Percentiles rank a stretch among this genome's conserved stretches.
Conservation (phyloP, 1,139 yeast species). For the Pichia sp. region DNA sequence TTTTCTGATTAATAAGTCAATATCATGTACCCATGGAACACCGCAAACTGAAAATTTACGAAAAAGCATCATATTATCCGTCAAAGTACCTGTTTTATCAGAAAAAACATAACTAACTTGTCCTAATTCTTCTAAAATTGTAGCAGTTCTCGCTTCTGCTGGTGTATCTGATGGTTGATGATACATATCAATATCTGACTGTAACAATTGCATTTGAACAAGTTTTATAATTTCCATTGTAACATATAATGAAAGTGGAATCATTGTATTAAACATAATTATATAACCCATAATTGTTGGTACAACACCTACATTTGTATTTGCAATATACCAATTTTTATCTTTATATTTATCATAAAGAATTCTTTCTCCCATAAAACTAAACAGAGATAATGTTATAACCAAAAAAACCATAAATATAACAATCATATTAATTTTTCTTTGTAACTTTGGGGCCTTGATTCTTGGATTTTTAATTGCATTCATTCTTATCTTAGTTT, state of each 20-base stretch:
- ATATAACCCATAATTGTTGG: slow-evolving; percentile 92
- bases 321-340: slow-evolving; percentile 67
- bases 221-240: slow-evolving; percentile 94
- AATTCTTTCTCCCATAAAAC: slow-evolving; percentile 72
- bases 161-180: slow-evolving; percentile 80
- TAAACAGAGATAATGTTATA: slow-evolving; percentile 63
- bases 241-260: slow-evolving; percentile 90
- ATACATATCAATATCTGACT: slow-evolving; percentile 92
- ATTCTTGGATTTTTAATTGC: slow-evolving; percentile 83
- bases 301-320: slow-evolving; percentile 77
- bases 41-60: slow-evolving; percentile 83
- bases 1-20: slow-evolving; percentile 39
- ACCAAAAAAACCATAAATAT: slow-evolving; percentile 84
- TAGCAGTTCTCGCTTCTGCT: slow-evolving; percentile 91
- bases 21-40: slow-evolving; percentile 79
- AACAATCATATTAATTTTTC: slow-evolving; percentile 75
- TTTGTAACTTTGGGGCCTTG: slow-evolving; percentile 88
- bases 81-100: slow-evolving; percentile 95
- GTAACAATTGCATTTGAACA: slow-evolving; percentile 72
- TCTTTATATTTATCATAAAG: slow-evolving; percentile 38
- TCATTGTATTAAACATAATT: slow-evolving; percentile 94
- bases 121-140: slow-evolving; percentile 92
- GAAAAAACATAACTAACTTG: slow-evolving; percentile 93
- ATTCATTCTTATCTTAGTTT: slow-evolving; percentile 92
- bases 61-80: slow-evolving; percentile 85